Percentiles rank a stretch among this genome's conserved stretches.
Evolutionary conservation across 1,139 yeast species (phyloP).

Genomic region (Arxiozyma bovina): DNA sequence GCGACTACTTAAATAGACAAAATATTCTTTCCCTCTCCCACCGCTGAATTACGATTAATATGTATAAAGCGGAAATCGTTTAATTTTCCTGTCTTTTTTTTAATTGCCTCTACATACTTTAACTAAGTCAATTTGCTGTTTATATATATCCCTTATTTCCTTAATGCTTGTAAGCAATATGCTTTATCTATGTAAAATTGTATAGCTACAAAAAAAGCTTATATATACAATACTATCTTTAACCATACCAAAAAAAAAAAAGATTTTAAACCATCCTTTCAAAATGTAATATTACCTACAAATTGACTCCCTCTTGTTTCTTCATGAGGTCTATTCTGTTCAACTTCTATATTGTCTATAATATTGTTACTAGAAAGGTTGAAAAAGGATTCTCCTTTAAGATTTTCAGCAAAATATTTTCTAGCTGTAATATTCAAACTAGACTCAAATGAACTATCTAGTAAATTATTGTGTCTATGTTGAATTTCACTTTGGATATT

Average conservation of each 20-base stretch:
- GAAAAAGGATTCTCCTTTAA: neutral
- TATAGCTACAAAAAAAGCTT: neutral
- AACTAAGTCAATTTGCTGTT: too few relatives aligned
- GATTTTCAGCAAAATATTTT: conserved; percentile 2
- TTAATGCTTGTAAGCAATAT: neutral
- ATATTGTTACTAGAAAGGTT: neutral
- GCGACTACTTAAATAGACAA: too few relatives aligned
- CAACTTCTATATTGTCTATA: neutral
- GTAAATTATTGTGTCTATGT: neutral
- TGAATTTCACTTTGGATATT: neutral
- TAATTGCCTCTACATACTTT: too few relatives aligned
- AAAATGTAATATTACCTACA: conserved; percentile 10
- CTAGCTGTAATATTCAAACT: conserved; percentile 6
- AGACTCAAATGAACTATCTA: conserved; percentile 2
- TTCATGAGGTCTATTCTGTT: neutral
- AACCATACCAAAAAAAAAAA: neutral
- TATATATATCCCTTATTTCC: neutral
- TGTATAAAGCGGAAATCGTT: too few relatives aligned
- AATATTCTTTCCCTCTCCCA: too few relatives aligned
- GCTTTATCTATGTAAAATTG: neutral
- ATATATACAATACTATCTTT: neutral
- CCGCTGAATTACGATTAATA: too few relatives aligned
- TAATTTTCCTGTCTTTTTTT: too few relatives aligned
- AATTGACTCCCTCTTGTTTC: neutral
- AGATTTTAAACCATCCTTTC: neutral